Base-by-base conservation (phyloP, 192 early-diverging fungal species). In the Coemansia sp. region DNA sequence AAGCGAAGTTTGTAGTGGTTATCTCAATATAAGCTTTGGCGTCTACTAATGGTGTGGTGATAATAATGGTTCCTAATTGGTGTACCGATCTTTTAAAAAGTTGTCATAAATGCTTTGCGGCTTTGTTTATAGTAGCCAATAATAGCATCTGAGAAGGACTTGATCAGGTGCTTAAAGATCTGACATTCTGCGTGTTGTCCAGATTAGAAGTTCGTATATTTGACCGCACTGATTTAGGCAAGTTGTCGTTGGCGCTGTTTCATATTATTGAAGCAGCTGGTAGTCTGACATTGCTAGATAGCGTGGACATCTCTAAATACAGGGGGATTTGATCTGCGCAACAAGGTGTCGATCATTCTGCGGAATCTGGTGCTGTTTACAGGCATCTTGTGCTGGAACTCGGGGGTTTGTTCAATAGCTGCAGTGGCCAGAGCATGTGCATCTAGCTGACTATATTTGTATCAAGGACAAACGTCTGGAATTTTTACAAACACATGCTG, bases 351-450 rank as follows among this genome's bases (percentile, higher is more conserved):
- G 4, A 90, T 92, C 57, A 92, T 93, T 59, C 92, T 91, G 42
- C 91, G 92, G 68, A 90, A 93, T 53, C 87, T 89, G 11, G 83
- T 91, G 22, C 67, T 92, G 58, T 88, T 93, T 65, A 83, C 80
- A 9, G 88, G 88, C 29, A 89, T 88, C 3, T 75, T 95, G 54
- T 85, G 95, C 22, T 84, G 84, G 56, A 95, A 95, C 70, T 67
- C 95, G 62, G 94, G 95, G 94, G 95, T 65, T 92, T 92, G 1
- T 89, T 93, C 57, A 72, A 74, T 32, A 81, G 86, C 53, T 85
- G 90, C 59, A 63, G 78, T 51, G 94, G 95, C 68, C 72, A 75
- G 31, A 67, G 73, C 2, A 71, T 93, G 90, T 90, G 5, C 80
- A 83, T 27, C 64, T 84, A 61, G 71, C 68, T 0, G 72, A 74